phyloP scores from a whole-genome alignment of 305 asterid species.

The Solanum aculeatissimum region DNA sequence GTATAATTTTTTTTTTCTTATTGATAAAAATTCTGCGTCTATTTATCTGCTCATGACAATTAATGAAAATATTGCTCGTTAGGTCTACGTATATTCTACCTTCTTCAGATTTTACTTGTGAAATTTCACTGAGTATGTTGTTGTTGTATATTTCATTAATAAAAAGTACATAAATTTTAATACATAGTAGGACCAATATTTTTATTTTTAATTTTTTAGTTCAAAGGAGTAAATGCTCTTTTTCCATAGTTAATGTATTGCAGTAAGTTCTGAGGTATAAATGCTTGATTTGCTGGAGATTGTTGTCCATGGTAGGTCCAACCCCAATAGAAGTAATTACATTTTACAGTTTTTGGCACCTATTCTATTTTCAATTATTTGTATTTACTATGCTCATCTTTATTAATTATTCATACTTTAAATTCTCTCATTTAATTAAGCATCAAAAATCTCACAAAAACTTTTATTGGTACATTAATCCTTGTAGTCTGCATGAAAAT shows the following conservation, averaged over 20 bases:
- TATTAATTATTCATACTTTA: not conserved
- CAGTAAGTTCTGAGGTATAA: not conserved
- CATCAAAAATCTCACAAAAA: not conserved
- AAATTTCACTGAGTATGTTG: too few species aligned
- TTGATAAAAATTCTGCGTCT: not conserved
- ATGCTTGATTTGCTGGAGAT: not conserved
- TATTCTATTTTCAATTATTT: not conserved
- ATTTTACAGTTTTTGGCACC: not conserved
- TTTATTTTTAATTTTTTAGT: not conserved
- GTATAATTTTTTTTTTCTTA: not conserved
- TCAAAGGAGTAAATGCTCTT: not conserved
- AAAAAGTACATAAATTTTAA: not conserved
- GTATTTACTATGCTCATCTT: too few species aligned
- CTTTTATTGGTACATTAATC: not conserved
- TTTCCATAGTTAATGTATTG: not conserved
- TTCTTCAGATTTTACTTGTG: too few species aligned
- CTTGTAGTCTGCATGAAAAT: not conserved
- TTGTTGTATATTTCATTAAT: too few species aligned
- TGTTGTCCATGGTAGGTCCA: not conserved
- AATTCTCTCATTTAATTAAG: not conserved
- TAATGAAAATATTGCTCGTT: not conserved
- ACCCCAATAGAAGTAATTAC: not conserved
- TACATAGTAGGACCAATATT: not conserved
- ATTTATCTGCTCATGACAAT: not conserved
- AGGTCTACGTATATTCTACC: too few species aligned